These are phyloP conservation scores for Colletotrichum tropicicola DNA, from an alignment of 2,329 filamentous ascomycete genomes.

Conservation along the genomic window DNA sequence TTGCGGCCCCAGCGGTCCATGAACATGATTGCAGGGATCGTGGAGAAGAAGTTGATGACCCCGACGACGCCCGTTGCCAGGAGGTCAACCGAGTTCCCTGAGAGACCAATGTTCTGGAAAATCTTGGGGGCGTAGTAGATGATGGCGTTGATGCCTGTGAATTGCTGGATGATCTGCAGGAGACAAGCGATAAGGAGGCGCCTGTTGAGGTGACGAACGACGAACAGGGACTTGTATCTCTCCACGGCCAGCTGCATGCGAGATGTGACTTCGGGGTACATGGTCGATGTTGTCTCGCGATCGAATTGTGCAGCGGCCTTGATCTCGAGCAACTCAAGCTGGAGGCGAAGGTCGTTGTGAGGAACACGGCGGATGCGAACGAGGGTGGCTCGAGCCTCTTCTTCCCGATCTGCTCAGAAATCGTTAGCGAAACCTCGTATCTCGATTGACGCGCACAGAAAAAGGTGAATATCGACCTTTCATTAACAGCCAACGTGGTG, in stretches of 20 bases:
- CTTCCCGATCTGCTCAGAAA: slow-evolving; percentile 33
- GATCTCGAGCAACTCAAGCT: slow-evolving; percentile 44
- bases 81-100: slow-evolving; percentile 52
- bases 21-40: slow-evolving; percentile 45
- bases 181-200: slow-evolving; percentile 50
- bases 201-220: slow-evolving; percentile 41
- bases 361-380: slow-evolving; percentile 43
- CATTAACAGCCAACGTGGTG: slow-evolving; percentile 45
- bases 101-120: slow-evolving; percentile 52
- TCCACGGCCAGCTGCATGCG: slow-evolving; percentile 20
- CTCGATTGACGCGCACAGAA: rapidly evolving
- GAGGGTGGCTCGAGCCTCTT: slow-evolving; percentile 40
- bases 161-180: slow-evolving; percentile 67
- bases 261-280: slow-evolving; percentile 35
- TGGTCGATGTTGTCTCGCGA: slow-evolving; percentile 37
- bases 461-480: slow-evolving; percentile 1
- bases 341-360: slow-evolving; percentile 38
- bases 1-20: slow-evolving; percentile 57
- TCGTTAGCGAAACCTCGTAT: rapidly evolving
- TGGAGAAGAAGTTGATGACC: slow-evolving; percentile 60
- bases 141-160: slow-evolving; percentile 46
- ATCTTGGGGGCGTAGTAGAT: slow-evolving; percentile 59
- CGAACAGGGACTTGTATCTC: slow-evolving; percentile 38
- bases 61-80: slow-evolving; percentile 67
- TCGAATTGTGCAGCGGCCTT: slow-evolving; percentile 49